phyloP scores from a whole-genome alignment of 2,329 filamentous ascomycete genomes.

The Simplicillium aogashimaense region DNA sequence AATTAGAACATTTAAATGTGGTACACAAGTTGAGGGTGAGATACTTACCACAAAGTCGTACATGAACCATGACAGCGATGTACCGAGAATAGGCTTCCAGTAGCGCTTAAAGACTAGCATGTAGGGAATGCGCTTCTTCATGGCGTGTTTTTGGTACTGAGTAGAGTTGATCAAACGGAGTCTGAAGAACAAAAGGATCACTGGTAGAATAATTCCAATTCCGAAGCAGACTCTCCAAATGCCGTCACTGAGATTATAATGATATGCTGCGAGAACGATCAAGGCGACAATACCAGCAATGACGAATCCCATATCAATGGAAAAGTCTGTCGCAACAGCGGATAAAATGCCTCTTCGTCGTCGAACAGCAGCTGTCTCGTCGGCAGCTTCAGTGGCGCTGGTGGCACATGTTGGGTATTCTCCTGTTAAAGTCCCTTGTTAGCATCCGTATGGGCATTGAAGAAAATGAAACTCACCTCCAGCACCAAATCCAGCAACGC shows the following conservation, averaged over 20 bases:
- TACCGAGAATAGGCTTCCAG: slow-evolving; percentile 40
- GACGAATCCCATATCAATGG: slow-evolving; percentile 22
- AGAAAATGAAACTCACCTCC: slow-evolving; percentile 15
- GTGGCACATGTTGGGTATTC: slow-evolving; percentile 19
- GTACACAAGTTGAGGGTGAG: too few relatives aligned
- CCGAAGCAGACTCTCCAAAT: slow-evolving; percentile 30
- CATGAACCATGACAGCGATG: slow-evolving; percentile 41
- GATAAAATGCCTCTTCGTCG: slow-evolving; percentile 18
- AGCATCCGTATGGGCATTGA: background rate
- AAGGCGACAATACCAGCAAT: slow-evolving; percentile 31
- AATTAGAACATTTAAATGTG: background rate
- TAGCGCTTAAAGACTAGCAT: slow-evolving; percentile 8
- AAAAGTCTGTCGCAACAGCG: slow-evolving; percentile 32
- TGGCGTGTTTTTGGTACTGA: slow-evolving; percentile 9
- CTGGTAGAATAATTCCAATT: slow-evolving; percentile 20
- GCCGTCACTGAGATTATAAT: slow-evolving; percentile 21
- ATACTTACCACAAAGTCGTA: slow-evolving; percentile 14
- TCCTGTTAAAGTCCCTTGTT: slow-evolving; percentile 8
- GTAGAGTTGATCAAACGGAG: slow-evolving; percentile 36
- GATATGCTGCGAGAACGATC: slow-evolving; percentile 29
- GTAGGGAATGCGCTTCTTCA: slow-evolving; percentile 8
- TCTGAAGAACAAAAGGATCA: slow-evolving; percentile 44
- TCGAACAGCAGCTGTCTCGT: slow-evolving; percentile 15
- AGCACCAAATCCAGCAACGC: slow-evolving; percentile 35
- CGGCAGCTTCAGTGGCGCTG: slow-evolving; percentile 16